A percentile compares a stretch with the other conserved stretches of the same genome.
Conservation (phyloP, 805 yeast genomes). For the Starmerella lactis-condensi region DNA sequence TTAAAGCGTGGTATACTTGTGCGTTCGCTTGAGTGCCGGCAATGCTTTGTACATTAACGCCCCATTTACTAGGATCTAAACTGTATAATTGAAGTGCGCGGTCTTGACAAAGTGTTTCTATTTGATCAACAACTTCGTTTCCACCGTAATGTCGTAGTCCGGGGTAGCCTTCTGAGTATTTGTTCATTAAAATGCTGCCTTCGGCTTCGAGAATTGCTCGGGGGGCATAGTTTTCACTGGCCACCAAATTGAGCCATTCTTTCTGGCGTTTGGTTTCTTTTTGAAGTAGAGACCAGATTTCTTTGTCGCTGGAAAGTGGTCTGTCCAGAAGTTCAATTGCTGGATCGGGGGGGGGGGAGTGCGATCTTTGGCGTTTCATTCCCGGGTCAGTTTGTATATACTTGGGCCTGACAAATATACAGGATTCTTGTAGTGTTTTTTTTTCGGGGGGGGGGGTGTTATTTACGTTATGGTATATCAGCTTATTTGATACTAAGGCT, state of each 20-base stretch:
- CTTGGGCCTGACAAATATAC: too few species aligned
- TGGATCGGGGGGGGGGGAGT: too few species aligned
- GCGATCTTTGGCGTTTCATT: too few species aligned
- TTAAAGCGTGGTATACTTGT: slow-evolving; percentile 84
- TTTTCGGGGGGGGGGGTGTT: too few species aligned
- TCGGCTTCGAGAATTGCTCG: slow-evolving; percentile 86
- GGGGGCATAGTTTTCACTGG: slow-evolving; percentile 93
- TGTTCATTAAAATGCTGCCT: slow-evolving; percentile 94
- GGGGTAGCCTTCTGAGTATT: slow-evolving; percentile 97
- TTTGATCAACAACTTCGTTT: slow-evolving; percentile 85
- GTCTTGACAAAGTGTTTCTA: slow-evolving; percentile 78
- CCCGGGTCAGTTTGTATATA: too few species aligned
- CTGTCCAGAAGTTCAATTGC: slow-evolving; percentile 3
- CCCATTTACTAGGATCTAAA: slow-evolving; percentile 72
- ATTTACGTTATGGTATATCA: too few species aligned
- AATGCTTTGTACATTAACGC: slow-evolving; percentile 89
- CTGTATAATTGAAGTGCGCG: slow-evolving; percentile 83
- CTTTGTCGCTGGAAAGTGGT: slow-evolving; percentile 20
- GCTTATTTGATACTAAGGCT: too few species aligned
- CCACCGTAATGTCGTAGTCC: slow-evolving; percentile 99
- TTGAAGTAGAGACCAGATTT: slow-evolving; percentile 24
- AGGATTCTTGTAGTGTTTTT: too few species aligned
- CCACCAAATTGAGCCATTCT: slow-evolving; percentile 81
- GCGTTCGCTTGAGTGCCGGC: slow-evolving; percentile 96
- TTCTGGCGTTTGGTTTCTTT: slow-evolving; percentile 78